Evolutionary conservation across 176 grass and related monocot genomes (phyloP).

Genomic region (Oryza australiensis): DNA sequence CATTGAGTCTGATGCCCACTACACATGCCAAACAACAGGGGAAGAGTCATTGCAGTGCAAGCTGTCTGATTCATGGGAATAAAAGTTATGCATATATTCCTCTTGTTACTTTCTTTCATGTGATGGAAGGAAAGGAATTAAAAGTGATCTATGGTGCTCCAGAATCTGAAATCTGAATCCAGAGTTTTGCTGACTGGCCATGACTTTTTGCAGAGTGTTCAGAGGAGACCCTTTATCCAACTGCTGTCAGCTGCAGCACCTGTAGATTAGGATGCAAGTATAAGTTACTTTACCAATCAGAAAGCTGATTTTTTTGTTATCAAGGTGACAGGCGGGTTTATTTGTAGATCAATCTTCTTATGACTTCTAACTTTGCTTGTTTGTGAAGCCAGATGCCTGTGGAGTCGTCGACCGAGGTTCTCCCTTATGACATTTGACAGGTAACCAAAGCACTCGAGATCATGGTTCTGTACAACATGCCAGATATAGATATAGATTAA

Average conservation of each 20-base stretch:
- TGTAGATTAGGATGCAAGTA: slow-evolving; percentile 31
- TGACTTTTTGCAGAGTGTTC: not conserved
- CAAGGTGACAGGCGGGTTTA: not conserved
- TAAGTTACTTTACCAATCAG: slow-evolving; percentile 14
- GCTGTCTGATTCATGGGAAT: slow-evolving; percentile 45
- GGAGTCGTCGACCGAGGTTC: not conserved
- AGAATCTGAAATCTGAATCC: slow-evolving; percentile 38
- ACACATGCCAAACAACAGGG: slow-evolving; percentile 12
- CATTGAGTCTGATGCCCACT: slow-evolving; percentile 27
- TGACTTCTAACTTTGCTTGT: slow-evolving; percentile 13
- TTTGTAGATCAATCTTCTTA: slow-evolving; percentile 11
- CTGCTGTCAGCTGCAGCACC: slow-evolving; percentile 24
- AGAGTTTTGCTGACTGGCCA: not conserved
- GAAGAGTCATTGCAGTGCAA: slow-evolving; percentile 32
- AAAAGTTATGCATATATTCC: slow-evolving; percentile 26
- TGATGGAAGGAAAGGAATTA: slow-evolving; percentile 6
- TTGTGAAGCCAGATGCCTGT: slow-evolving; percentile 26
- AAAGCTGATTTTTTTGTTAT: not conserved
- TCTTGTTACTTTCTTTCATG: slow-evolving; percentile 27
- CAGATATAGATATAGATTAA: not conserved
- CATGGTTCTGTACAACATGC: not conserved
- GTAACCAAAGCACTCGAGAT: not conserved
- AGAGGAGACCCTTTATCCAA: not conserved
- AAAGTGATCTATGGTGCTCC: slow-evolving; percentile 15
- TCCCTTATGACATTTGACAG: not conserved